phyloP scores from a whole-genome alignment of 73 alveolate species.

The Breviolum minutum region DNA sequence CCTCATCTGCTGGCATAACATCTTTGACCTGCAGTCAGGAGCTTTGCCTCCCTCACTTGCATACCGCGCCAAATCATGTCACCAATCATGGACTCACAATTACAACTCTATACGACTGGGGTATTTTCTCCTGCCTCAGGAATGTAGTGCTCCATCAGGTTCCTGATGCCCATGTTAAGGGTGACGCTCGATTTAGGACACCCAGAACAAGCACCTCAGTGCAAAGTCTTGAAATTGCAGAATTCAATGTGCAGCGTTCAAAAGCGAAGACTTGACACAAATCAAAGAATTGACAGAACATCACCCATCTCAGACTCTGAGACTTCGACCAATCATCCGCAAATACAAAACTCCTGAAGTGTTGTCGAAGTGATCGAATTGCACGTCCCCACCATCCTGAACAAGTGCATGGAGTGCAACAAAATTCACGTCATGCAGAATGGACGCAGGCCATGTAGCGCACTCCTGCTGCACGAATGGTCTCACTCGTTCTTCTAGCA shows the following conservation, averaged over 20 bases:
- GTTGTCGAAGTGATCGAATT: constrained; percentile 58
- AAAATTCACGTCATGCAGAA: background rate
- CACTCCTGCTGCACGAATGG: constrained; percentile 93
- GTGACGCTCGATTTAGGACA: constrained; percentile 92
- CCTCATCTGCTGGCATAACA: constrained; percentile 65
- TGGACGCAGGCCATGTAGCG: background rate
- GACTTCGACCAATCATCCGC: constrained; percentile 56
- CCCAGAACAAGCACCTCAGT: constrained; percentile 83
- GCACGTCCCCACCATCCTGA: constrained; percentile 89
- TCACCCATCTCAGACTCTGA: background rate
- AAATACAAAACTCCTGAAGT: constrained; percentile 52
- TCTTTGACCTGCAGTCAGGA: constrained; percentile 24
- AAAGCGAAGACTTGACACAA: background rate
- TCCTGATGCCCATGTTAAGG: constrained; percentile 92
- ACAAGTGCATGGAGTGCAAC: background rate
- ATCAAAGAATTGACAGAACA: background rate
- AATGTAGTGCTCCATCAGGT: constrained; percentile 93
- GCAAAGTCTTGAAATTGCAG: background rate
- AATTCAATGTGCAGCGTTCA: background rate
- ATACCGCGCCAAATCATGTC: no score
- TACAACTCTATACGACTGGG: background rate
- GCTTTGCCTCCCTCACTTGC: no score
- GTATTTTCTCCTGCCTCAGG: constrained; percentile 52
- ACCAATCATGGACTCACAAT: background rate
- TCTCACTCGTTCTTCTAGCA: constrained; percentile 93